Conservation (phyloP, 2,329 filamentous ascomycete species). For the Bisporella sp. region DNA sequence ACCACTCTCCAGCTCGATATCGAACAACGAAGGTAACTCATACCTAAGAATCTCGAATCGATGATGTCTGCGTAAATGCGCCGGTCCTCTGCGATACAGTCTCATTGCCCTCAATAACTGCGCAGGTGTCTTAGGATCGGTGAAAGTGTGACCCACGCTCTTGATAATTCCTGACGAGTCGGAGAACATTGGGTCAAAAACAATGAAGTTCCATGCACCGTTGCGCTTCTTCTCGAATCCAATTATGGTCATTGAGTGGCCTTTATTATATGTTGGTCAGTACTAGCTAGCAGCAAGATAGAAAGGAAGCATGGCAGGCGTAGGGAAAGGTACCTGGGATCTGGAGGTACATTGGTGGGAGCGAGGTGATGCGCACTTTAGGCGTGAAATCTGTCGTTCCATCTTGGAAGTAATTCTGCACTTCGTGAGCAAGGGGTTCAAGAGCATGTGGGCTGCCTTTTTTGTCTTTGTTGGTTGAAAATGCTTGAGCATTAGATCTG, state of each 20-base stretch:
- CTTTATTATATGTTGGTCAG: constrained; percentile 30
- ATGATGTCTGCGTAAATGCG: constrained; percentile 62
- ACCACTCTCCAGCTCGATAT: not conserved
- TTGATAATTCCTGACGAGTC: constrained; percentile 58
- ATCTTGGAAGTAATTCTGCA: constrained; percentile 70
- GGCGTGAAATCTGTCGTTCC: constrained; percentile 41
- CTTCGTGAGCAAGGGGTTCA: constrained; percentile 51
- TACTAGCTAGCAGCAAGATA: not conserved
- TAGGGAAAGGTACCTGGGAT: constrained; percentile 51
- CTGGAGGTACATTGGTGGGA: constrained; percentile 87
- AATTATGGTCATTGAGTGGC: constrained; percentile 86
- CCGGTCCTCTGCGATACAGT: constrained; percentile 60
- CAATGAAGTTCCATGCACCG: constrained; percentile 63
- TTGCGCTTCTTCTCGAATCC: constrained; percentile 67
- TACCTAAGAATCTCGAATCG: constrained; percentile 78
- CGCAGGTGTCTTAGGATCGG: constrained; percentile 37
- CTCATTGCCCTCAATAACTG: constrained; percentile 49
- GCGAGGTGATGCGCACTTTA: constrained; percentile 62
- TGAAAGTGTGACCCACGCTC: constrained; percentile 44
- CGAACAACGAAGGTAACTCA: constrained; percentile 24
- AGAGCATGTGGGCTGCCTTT: constrained; percentile 23
- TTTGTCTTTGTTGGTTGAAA: constrained; percentile 35
- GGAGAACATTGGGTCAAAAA: constrained; percentile 82
- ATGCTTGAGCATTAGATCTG: constrained; percentile 56
- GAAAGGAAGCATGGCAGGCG: not conserved